Base-by-base conservation (phyloP, 2,329 filamentous ascomycete species). In the Alternaria metachromatica region DNA sequence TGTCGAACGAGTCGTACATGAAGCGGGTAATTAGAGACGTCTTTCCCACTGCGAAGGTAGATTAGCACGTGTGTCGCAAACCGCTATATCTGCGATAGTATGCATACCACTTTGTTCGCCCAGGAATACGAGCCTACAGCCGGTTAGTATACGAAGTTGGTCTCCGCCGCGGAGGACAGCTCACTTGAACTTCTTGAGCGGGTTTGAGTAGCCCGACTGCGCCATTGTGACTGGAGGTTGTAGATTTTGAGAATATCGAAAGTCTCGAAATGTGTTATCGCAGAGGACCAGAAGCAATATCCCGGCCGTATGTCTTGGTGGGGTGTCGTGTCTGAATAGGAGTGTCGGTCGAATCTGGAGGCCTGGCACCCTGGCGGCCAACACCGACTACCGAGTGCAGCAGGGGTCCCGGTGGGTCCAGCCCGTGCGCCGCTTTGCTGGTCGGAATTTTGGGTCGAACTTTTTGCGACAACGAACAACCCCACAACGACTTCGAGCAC, bases 1-100 rank as follows among this genome's bases (percentile, higher is more conserved):
- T 97, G 86, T 99, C 96, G 86, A 99, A 99, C 51, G 96, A 98
- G 83, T 99, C 96, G 87, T 99, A 99, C 96, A 99, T 99, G 87
- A 99, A 99, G 70, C 96, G 91, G 71, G 96, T 99, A 81, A 99
- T 99, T 75, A 99, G 85, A 66, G 96, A 99, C 30, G 96, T 99
- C 86, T 99, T 99, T 80, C 96, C 96, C 76, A 99, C 96, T 98
- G 80, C 11, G 66, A 45, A 49, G 21, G 54, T 43, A 49, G 56
- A 68, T 76, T 55, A 78, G 72, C 59, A 56, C 28, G 43, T 25
- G 45, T 21, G 23, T 18, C 15, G 30, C 59, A 10, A 4, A 12
- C 2, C 21, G 26, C 11, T 18, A 11, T 28, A n/a, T 20, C 21
- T 20, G n/a, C 26, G 50, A 18, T 55, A 20, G 15, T 26, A 23